Conservation (phyloP, 352 stramenopile species). For the Pythium pyrilobum region DNA sequence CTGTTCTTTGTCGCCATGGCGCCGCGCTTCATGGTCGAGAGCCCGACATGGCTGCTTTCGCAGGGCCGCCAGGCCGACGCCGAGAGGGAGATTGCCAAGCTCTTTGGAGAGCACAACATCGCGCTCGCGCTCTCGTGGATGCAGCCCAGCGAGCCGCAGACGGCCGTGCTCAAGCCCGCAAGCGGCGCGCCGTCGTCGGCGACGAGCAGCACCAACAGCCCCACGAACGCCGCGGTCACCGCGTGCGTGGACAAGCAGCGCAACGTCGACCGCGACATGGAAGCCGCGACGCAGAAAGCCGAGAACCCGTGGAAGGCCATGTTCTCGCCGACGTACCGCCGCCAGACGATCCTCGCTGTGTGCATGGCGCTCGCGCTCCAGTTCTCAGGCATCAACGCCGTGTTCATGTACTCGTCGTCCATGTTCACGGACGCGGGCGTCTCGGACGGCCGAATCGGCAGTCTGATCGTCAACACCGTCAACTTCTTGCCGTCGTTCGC, state of each 20-base stretch:
- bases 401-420: conserved; percentile 67
- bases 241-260: neutral
- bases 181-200: neutral
- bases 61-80: conserved; percentile 23
- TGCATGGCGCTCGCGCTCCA: conserved; percentile 38
- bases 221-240: neutral
- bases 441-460: conserved; percentile 45
- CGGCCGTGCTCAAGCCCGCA: neutral
- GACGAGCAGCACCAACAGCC: conserved; percentile 6
- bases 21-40: conserved; percentile 20
- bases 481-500: conserved; percentile 48
- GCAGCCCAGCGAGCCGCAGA: neutral
- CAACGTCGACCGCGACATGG: neutral
- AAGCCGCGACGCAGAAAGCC: conserved; percentile 5
- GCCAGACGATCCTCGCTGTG: conserved; percentile 43
- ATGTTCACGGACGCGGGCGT: conserved; percentile 59
- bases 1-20: conserved; percentile 36
- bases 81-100: conserved; percentile 13
- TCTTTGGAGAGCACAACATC: conserved; percentile 23
- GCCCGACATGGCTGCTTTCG: conserved; percentile 28
- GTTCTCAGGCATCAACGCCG: conserved; percentile 60
- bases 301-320: conserved; percentile 10
- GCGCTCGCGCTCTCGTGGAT: conserved; percentile 21
- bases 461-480: conserved; percentile 46
- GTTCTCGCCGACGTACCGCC: conserved; percentile 19